Percentiles rank a stretch among this genome's conserved stretches.
Conservation (phyloP, 164 flowering plant species). For the Nymphaea colorata region DNA sequence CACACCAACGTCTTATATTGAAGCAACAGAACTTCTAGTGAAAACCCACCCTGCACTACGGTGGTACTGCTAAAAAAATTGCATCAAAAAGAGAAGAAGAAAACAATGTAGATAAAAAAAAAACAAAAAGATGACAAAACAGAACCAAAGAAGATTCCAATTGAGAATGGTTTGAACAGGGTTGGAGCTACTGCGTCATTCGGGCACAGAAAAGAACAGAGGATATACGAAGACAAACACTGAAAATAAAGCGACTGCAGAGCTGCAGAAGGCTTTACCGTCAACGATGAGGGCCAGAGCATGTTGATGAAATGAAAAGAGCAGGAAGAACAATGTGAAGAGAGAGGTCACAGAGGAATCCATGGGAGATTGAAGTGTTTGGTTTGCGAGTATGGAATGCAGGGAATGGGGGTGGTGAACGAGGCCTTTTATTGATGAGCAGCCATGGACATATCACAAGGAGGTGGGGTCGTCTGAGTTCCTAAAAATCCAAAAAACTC, state of each 20-base stretch:
- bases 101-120: too few species aligned
- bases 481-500: background rate
- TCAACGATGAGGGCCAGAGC: background rate
- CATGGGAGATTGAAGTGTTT: background rate
- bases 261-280: background rate
- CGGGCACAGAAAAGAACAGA: background rate
- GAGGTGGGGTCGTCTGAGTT: background rate
- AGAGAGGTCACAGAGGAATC: background rate
- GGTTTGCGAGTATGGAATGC: background rate
- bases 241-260: too few species aligned
- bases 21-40: too few species aligned
- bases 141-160: too few species aligned
- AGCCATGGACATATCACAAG: background rate
- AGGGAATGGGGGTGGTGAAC: background rate
- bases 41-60: too few species aligned
- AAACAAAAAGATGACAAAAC: too few species aligned
- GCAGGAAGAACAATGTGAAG: background rate
- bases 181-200: background rate
- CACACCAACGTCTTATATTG: too few species aligned
- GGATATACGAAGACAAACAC: too few species aligned
- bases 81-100: too few species aligned
- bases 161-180: too few species aligned
- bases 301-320: background rate
- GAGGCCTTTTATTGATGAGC: background rate
- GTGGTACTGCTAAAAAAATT: too few species aligned